Base-by-base conservation (phyloP, 78 protist genomes). In the Bodo saltans region DNA sequence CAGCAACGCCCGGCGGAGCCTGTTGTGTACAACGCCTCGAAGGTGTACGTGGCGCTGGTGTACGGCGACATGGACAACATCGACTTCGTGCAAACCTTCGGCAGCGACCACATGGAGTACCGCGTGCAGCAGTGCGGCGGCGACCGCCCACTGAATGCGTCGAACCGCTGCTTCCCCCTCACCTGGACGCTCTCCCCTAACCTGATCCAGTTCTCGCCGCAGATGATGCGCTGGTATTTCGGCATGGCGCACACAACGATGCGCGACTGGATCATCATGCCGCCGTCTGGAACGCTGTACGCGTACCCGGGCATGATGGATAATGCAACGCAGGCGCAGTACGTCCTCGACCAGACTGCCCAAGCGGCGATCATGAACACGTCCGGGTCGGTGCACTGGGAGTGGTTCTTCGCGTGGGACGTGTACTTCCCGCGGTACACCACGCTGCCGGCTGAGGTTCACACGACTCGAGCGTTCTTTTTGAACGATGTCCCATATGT, bases 381-480 rank as follows among this genome's bases (percentile, higher is more conserved):
- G 39, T 26, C 12, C 35, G 75, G 35, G n/a, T 72, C 75, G 35
- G 23, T 72, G n/a, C 35, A 34, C 35, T 72, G 75, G 75, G 75
- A 72, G 75, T 72, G 75, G 75, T 72, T 72, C 39, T 72, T 26
- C 75, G 34, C 17, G n/a, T 72, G 75, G 75, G 75, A 72, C n/a
- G 23, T 26, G n/a, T 72, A 72, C 23, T 38, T 72, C 53, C 75
- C 75, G 39, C 75, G 75, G 35, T 72, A 72, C 75, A 25, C 39
- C 25, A 21, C 75, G n/a, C n/a, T n/a, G n/a, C n/a, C n/a, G n/a
- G n/a, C n/a, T n/a, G n/a, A n/a, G n/a, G n/a, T n/a, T n/a, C n/a
- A n/a, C n/a, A n/a, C n/a, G n/a, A n/a, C n/a, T n/a, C n/a, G n/a
- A n/a, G n/a, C n/a, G n/a, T n/a, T n/a, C n/a, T n/a, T n/a, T n/a